Evolutionary conservation across 2,329 filamentous ascomycete genomes (phyloP), one percentile per base, ranked within the genome.

Genomic region (Fusarium poae): DNA sequence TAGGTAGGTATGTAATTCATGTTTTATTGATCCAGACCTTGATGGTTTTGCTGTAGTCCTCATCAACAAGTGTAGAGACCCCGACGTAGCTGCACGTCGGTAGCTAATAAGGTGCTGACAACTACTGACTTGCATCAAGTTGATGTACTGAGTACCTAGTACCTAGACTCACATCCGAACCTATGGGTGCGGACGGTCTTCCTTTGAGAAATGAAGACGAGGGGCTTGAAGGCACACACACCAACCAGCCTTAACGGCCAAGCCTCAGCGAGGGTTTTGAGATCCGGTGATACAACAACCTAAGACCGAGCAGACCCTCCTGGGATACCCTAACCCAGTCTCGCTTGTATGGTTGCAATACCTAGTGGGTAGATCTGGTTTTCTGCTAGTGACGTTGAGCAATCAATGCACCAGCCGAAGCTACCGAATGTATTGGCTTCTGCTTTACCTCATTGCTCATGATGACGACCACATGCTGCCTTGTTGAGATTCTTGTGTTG

Each of bases 211-310:
- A 62, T 43, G 59, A 20, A 39, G 21, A 64, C 29, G 39, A 37
- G 42, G 21, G 46, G 46, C 12, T 20, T 10, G 5, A 25, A 21
- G 29, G 39, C 53, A 57, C 56, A 50, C 50, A 45, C 49, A 43
- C 45, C 61, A 62, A 55, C 49, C 58, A 52, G 62, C 62, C 63
- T 69, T 62, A 62, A 64, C 57, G 45, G 67, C 67, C 67, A 67
- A 60, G 63, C 49, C 40, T 27, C 48, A 48, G 49, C 27, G 30
- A 54, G 40, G 37, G 39, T 40, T 39, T 57, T 43, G 39, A 50
- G 52, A 44, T 57, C 48, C 43, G 35, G 49, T 67, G 49, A 63
- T 69, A 67, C 53, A 67, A 63, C 66, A 62, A 65, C 21, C 23
- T 23, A 40, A 20, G 48, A 25, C 48, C 34, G 34, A 25, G 40